Evolutionary conservation across 1,284 basidiomycete species (phyloP).

Genomic region (Microbotryum violaceum): DNA sequence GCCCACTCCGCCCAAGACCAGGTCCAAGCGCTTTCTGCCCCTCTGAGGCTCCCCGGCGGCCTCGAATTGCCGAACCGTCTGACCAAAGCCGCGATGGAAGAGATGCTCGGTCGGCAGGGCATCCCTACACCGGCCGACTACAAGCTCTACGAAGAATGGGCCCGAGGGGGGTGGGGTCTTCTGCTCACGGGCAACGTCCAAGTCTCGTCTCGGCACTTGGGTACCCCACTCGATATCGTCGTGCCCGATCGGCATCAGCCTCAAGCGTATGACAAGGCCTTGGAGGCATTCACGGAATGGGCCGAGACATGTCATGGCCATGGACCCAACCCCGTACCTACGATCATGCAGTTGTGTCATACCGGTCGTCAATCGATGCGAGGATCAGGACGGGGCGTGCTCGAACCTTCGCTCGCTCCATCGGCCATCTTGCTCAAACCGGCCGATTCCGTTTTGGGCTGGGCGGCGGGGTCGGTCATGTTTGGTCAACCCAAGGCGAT

Average conservation of each 20-base stretch:
- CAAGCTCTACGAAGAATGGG: slow-evolving; percentile 69
- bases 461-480: slow-evolving; percentile 48
- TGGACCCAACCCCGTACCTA: slow-evolving; percentile 34
- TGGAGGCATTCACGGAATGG: slow-evolving; percentile 50
- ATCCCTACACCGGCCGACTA: slow-evolving; percentile 60
- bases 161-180: slow-evolving; percentile 73
- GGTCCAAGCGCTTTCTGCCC: slow-evolving; percentile 42
- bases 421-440: slow-evolving; percentile 53
- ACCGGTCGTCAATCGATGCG: slow-evolving; percentile 76
- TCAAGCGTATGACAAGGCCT: slow-evolving; percentile 39
- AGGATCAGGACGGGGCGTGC: slow-evolving; percentile 56
- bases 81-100: slow-evolving; percentile 73
- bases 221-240: slow-evolving; percentile 70
- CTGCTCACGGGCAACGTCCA: slow-evolving; percentile 73
- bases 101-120: slow-evolving; percentile 64
- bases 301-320: slow-evolving; percentile 50
- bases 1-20: not conserved
- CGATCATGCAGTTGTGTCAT: slow-evolving; percentile 73
- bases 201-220: slow-evolving; percentile 61
- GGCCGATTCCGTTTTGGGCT: slow-evolving; percentile 45
- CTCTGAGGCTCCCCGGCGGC: slow-evolving; percentile 53
- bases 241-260: slow-evolving; percentile 49
- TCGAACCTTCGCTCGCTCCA: slow-evolving; percentile 61
- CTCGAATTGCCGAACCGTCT: slow-evolving; percentile 46
- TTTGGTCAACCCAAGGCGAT: slow-evolving; percentile 62